Conservation (phyloP, 2,329 filamentous ascomycete genomes). For the Alternaria atra region DNA sequence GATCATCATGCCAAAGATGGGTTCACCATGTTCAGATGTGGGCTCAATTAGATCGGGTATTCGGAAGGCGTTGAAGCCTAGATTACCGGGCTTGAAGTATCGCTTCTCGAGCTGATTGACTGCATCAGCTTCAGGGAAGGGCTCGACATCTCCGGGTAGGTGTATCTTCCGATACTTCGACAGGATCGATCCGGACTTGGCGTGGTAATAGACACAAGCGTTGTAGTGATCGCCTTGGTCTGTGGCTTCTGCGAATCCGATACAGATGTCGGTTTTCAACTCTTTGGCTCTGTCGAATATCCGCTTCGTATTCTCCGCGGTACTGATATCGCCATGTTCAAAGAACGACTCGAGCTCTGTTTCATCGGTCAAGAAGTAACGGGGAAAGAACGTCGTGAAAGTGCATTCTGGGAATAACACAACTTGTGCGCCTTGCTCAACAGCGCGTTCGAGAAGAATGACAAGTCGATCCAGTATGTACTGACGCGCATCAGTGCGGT, state of each 20-base stretch:
- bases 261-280: constrained; percentile 60
- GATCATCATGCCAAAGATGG: constrained; percentile 64
- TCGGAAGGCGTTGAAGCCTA: too few species aligned
- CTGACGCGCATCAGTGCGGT: constrained; percentile 51
- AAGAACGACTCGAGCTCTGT: constrained; percentile 60
- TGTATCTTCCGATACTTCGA: constrained; percentile 30
- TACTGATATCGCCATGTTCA: constrained; percentile 55
- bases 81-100: too few species aligned
- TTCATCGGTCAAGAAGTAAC: constrained; percentile 57
- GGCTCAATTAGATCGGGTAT: too few species aligned
- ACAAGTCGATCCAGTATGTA: constrained; percentile 59
- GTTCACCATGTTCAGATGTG: constrained; percentile 51
- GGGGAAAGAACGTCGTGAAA: constrained; percentile 65
- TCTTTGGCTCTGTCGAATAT: constrained; percentile 59
- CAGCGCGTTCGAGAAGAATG: constrained; percentile 57
- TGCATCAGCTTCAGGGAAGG: too few species aligned
- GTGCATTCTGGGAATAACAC: constrained; percentile 64
- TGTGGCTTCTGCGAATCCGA: constrained; percentile 62
- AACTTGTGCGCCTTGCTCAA: constrained; percentile 55
- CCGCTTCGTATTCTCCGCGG: constrained; percentile 54
- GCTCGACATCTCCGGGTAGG: too few species aligned
- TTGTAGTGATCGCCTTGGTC: constrained; percentile 45
- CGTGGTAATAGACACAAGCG: constrained; percentile 33
- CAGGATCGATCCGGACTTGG: constrained; percentile 24
- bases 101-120: too few species aligned